These are phyloP conservation scores for Eudorina sp. DNA, from an alignment of 139 green algal genomes.

Conservation along the genomic window DNA sequence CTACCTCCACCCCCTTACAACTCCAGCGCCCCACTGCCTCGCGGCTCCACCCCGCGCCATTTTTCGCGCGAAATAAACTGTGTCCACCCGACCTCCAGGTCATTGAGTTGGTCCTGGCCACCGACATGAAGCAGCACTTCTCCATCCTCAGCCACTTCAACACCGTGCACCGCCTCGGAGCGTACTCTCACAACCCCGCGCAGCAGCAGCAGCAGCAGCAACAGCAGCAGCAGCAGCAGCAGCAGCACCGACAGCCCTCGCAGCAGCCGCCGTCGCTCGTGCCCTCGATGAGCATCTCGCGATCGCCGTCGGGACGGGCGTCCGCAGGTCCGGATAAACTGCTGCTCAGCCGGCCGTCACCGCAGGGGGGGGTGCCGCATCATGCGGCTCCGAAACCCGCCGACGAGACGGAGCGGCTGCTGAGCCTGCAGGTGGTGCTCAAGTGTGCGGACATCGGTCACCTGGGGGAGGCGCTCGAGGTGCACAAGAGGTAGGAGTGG, in stretches of 20 bases:
- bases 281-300: too few species aligned
- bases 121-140: conserved; percentile 76
- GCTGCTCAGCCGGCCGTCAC: too few species aligned
- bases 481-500: conserved; percentile 66
- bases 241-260: not conserved
- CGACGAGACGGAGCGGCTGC: conserved; percentile 51
- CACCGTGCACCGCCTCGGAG: conserved; percentile 56
- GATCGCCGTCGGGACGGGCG: too few species aligned
- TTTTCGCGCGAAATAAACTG: too few species aligned
- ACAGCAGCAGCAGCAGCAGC: not conserved
- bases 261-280: too few species aligned
- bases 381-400: not conserved
- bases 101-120: conserved; percentile 72
- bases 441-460: conserved; percentile 76
- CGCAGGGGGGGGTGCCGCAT: too few species aligned
- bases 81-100: conserved; percentile 20
- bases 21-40: too few species aligned
- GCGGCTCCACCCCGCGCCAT: too few species aligned
- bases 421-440: conserved; percentile 64
- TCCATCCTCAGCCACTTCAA: conserved; percentile 68
- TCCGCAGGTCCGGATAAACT: too few species aligned
- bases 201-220: conserved; percentile 37
- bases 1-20: too few species aligned
- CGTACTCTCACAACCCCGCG: conserved; percentile 17
- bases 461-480: conserved; percentile 54